Percentiles rank a stretch among this genome's conserved stretches.
Evolutionary conservation across 305 asterid genomes (phyloP).

Genomic region (Striga hermonthica): DNA sequence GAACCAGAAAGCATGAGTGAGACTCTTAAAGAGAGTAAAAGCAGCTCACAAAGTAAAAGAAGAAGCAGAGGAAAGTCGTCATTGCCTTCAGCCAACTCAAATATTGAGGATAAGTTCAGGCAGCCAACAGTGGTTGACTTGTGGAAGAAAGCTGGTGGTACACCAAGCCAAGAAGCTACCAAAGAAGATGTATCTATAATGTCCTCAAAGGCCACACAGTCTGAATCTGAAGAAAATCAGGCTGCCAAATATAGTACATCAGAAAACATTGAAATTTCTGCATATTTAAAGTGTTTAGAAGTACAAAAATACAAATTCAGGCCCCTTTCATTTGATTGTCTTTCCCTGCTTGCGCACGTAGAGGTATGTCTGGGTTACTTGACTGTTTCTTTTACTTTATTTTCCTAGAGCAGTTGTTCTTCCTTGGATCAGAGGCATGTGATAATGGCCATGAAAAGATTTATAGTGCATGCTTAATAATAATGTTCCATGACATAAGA

Average conservation of each 20-base stretch:
- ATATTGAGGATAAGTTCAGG: conserved; percentile 47
- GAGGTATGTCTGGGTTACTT: conserved; percentile 45
- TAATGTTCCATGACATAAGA: background rate
- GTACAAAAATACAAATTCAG: conserved; percentile 73
- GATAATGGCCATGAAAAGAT: background rate
- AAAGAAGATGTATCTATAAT: conserved; percentile 42
- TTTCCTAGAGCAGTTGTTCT: background rate
- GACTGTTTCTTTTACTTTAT: conserved; percentile 9
- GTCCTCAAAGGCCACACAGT: conserved; percentile 37
- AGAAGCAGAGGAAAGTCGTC: conserved; percentile 44
- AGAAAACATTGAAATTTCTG: conserved; percentile 49
- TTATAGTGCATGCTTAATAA: background rate
- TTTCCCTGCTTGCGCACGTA: conserved; percentile 49
- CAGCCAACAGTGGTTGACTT: conserved; percentile 67
- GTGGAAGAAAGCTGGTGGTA: conserved; percentile 59
- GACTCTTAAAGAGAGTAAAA: conserved; percentile 45
- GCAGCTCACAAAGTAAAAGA: conserved; percentile 44
- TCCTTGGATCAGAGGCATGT: conserved; percentile 1
- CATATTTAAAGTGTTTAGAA: conserved; percentile 52
- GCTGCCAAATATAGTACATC: conserved; percentile 38
- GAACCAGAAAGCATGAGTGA: conserved; percentile 54
- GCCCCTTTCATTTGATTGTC: conserved; percentile 67
- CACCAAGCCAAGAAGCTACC: conserved; percentile 52
- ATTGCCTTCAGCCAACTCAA: conserved; percentile 42
- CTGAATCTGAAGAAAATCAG: conserved; percentile 42